Percentiles rank a stretch among this genome's conserved stretches.
phyloP scores from a whole-genome alignment of 2,329 filamentous ascomycete genomes.

The Monilinia aucupariae region DNA sequence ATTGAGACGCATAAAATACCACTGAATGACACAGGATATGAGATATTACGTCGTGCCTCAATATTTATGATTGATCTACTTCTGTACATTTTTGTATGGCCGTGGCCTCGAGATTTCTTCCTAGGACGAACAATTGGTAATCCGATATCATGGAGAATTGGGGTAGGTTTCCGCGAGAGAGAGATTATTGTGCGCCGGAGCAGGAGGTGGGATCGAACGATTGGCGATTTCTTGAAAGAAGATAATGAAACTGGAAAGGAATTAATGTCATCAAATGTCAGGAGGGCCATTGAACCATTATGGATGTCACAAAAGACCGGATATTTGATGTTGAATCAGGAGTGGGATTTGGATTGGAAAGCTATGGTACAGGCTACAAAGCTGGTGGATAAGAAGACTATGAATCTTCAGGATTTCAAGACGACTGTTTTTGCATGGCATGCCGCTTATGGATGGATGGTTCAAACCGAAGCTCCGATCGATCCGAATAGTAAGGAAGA shows the following conservation, averaged over 20 bases:
- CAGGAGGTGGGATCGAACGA: conserved; percentile 61
- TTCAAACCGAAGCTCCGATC: conserved; percentile 55
- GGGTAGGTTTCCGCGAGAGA: conserved; percentile 67
- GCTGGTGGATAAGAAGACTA: conserved; percentile 59
- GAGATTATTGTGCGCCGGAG: conserved; percentile 80
- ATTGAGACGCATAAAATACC: conserved; percentile 54
- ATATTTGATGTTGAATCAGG: conserved; percentile 75
- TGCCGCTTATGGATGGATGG: conserved; percentile 64
- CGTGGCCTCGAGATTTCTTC: conserved; percentile 70
- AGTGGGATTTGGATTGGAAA: conserved; percentile 84
- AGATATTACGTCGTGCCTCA: conserved; percentile 47
- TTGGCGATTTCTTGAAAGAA: conserved; percentile 37
- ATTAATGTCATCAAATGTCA: conserved; percentile 56
- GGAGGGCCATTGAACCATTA: conserved; percentile 62
- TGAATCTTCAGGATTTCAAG: conserved; percentile 61
- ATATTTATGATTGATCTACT: conserved; percentile 71
- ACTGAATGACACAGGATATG: conserved; percentile 50
- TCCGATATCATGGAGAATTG: conserved; percentile 68
- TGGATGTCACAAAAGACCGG: conserved; percentile 74
- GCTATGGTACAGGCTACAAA: conserved; percentile 70
- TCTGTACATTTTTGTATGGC: conserved; percentile 61
- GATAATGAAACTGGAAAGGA: conserved; percentile 47
- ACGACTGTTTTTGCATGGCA: conserved; percentile 65
- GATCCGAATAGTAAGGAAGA: conserved; percentile 50
- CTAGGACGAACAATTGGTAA: conserved; percentile 52